Evolutionary conservation across 163 green algal species (phyloP).

Genomic region (Chlamydomonas reinhardtii): DNA sequence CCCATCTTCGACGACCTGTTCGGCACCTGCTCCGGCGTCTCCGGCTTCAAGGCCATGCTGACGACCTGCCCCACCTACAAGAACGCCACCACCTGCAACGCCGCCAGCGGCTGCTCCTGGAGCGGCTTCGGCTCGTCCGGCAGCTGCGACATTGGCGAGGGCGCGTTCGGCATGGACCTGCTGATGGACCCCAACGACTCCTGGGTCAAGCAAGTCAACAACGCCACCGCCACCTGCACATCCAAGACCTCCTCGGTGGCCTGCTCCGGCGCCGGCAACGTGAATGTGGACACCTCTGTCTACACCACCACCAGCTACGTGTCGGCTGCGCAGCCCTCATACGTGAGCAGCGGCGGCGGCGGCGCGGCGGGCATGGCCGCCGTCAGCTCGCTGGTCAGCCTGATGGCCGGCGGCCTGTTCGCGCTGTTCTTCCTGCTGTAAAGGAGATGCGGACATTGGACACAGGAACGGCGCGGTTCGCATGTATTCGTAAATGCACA

Average conservation of each 20-base stretch:
- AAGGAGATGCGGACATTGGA: too few species aligned
- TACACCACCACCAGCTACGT: not conserved
- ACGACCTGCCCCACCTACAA: not conserved
- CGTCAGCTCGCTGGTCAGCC: too few species aligned
- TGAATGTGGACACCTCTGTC: not conserved
- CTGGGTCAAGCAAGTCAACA: not conserved
- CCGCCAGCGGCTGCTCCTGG: not conserved
- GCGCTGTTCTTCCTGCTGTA: too few species aligned
- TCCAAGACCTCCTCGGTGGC: not conserved
- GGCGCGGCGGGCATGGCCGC: too few species aligned
- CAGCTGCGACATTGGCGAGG: not conserved
- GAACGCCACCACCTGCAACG: not conserved
- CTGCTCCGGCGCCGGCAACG: not conserved
- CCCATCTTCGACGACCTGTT: constrained; percentile 3
- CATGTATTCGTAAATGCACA: too few species aligned
- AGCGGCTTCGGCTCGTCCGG: not conserved
- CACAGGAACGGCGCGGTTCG: too few species aligned
- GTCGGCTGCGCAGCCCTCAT: too few species aligned
- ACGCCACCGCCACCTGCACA: not conserved
- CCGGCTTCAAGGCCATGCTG: not conserved
- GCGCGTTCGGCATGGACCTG: not conserved
- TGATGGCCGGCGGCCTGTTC: too few species aligned
- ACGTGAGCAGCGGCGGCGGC: too few species aligned
- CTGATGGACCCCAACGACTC: not conserved
- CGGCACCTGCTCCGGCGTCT: not conserved